Evolutionary conservation across 2,329 filamentous ascomycete species (phyloP).

Genomic region (Colletotrichum tabaci): DNA sequence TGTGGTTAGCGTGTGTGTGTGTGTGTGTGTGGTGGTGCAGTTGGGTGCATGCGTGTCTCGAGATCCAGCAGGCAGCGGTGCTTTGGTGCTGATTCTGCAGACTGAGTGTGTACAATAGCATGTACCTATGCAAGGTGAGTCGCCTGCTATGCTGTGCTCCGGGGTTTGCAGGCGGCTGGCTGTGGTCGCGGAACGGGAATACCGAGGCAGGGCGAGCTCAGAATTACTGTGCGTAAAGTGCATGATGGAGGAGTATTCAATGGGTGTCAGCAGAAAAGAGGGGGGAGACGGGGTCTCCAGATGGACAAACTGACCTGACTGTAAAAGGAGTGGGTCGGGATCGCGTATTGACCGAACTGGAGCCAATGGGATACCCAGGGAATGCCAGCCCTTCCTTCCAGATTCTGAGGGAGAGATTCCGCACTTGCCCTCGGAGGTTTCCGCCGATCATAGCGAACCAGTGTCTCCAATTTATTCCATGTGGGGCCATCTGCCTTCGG

Average conservation of each 20-base stretch:
- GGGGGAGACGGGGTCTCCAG: conserved; percentile 10
- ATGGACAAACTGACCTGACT: neutral
- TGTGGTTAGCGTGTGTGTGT: neutral
- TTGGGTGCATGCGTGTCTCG: conserved; percentile 13
- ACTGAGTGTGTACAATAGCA: neutral
- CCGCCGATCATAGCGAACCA: conserved; percentile 32
- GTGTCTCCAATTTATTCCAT: conserved; percentile 14
- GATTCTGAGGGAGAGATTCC: neutral
- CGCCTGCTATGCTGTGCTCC: neutral
- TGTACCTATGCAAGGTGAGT: neutral
- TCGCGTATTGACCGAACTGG: neutral
- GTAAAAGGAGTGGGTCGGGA: neutral
- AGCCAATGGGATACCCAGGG: neutral
- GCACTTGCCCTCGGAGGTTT: conserved; percentile 5
- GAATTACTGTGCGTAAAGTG: neutral
- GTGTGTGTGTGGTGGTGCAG: conserved; percentile 2
- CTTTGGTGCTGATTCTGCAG: conserved; percentile 16
- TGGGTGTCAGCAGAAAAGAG: neutral
- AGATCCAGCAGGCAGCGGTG: conserved; percentile 30
- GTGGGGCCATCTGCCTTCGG: neutral
- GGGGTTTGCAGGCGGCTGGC: neutral
- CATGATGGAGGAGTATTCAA: neutral
- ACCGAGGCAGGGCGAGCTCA: conserved; percentile 28
- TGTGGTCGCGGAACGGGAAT: conserved; percentile 15
- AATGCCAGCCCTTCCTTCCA: neutral